These are phyloP conservation scores for Rhynchosporium secalis DNA, from an alignment of 2,329 filamentous ascomycete genomes.

Conservation along the genomic window DNA sequence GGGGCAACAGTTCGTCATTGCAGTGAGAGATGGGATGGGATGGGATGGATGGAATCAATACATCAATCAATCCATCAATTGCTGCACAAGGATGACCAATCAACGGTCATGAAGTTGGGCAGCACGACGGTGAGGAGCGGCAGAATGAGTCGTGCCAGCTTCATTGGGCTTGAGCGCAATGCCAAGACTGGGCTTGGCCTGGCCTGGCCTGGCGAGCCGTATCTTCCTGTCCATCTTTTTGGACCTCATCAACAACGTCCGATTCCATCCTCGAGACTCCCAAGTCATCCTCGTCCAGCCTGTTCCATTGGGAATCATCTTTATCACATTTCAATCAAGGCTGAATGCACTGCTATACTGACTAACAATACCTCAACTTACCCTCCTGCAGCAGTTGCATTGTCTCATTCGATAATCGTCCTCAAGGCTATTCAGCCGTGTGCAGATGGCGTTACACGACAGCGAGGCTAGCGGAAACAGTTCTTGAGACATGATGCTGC, in stretches of 20 bases:
- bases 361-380: neutral
- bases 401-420: neutral
- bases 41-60: too few relatives aligned
- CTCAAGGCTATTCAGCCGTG: too few relatives aligned
- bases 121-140: too few relatives aligned
- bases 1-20: too few relatives aligned
- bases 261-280: neutral
- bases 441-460: neutral
- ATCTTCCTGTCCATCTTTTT: neutral
- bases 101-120: neutral
- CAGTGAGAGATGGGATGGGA: too few relatives aligned
- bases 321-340: neutral
- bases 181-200: neutral
- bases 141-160: neutral
- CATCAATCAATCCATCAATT: too few relatives aligned
- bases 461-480: neutral
- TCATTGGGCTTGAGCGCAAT: neutral
- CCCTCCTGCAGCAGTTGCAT: neutral
- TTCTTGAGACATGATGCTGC: slow-evolving; percentile 18
- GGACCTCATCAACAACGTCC: neutral
- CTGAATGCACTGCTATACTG: slow-evolving; percentile 9
- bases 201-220: neutral
- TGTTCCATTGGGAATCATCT: neutral
- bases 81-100: neutral
- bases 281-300: neutral